Base-by-base conservation (phyloP, 768 basidiomycete genomes). In the Cystofilobasidium capitatum region DNA sequence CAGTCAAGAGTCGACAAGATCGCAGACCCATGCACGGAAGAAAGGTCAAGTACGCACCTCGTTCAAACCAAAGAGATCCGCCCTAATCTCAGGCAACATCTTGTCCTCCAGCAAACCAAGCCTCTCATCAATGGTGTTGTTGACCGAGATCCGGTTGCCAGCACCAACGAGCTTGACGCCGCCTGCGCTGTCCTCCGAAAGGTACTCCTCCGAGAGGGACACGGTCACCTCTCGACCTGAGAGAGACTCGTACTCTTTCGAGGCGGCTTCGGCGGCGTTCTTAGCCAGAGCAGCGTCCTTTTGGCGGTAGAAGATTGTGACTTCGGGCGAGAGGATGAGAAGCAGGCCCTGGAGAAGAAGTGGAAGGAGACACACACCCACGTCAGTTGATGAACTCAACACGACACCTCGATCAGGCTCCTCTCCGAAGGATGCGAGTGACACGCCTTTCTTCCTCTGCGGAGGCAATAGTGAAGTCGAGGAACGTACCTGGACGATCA, bases 51-150 rank as follows among this genome's bases (percentile, higher is more conserved):
- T 37, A 58, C 58, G 35, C 24, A 67, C 66, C 66, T 68, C 66
- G 77, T 97, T 97, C 39, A 81, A 77, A 20, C 94, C 94, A 72
- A 94, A 98, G 54, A 97, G 81, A 73, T 91, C 88, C 70, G 81
- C 82, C 72, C 94, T 81, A 72, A 98, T 90, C 79, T 96, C 92
- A 1, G 94, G 94, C 31, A 98, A 81, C 94, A 97, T 97, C 90
- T 88, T 83, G 75, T 96, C 90, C 78, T 97, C 92, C 45, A 99
- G 79, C 71, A 98, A 77, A 71, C 86, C 82, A 74, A 99, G 78
- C 57, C 94, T 83, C 77, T 97, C 92, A 72, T 94, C 93, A 60
- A 99, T 80, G 2, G 93, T 92, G 75, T 99, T 98, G 78, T 98
- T 89, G 29, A 99, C 82, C 26, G 85, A 87, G 76, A 97, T 97